These are phyloP conservation scores for Ogataea nitratoaversa DNA, from an alignment of 805 yeast genomes.

Conservation along the genomic window DNA sequence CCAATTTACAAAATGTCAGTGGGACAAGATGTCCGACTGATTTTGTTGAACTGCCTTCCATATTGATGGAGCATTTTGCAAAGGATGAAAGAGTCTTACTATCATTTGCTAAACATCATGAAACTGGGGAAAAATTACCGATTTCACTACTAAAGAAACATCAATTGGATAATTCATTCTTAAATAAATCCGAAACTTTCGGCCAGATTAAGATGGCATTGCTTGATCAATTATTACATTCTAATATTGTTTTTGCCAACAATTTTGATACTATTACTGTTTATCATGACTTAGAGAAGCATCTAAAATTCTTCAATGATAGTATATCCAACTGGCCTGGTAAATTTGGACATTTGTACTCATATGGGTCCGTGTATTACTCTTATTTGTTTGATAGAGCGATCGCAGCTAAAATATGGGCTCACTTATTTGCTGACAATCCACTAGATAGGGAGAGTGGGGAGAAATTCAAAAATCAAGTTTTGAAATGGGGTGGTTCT, in stretches of 20 bases:
- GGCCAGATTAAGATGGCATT: constrained; percentile 89
- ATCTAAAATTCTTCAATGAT: constrained; percentile 62
- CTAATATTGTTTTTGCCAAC: constrained; percentile 34
- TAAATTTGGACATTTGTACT: constrained; percentile 85
- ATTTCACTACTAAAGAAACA: constrained; percentile 44
- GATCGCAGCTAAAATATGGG: constrained; percentile 84
- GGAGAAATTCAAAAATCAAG: constrained; percentile 60
- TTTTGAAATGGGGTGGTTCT: constrained; percentile 92
- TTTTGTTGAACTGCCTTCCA: constrained; percentile 94
- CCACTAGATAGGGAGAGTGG: constrained; percentile 78
- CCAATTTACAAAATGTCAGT: constrained; percentile 82
- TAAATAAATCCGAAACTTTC: constrained; percentile 70
- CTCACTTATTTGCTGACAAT: constrained; percentile 59
- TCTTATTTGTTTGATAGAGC: constrained; percentile 90
- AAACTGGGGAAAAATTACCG: constrained; percentile 61
- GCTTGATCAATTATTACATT: constrained; percentile 78
- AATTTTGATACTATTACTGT: constrained; percentile 54
- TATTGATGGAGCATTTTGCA: constrained; percentile 93
- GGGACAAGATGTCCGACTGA: constrained; percentile 96
- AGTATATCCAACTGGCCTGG: constrained; percentile 84
- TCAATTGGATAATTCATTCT: constrained; percentile 45
- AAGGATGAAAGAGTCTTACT: constrained; percentile 71
- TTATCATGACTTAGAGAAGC: constrained; percentile 62
- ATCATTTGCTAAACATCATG: constrained; percentile 66
- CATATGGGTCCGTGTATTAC: constrained; percentile 93